Percentiles rank a stretch among this genome's conserved stretches.
Evolutionary conservation across 495 filamentous ascomycete genomes (phyloP).

Genomic region (Jackrogersella multiformis): DNA sequence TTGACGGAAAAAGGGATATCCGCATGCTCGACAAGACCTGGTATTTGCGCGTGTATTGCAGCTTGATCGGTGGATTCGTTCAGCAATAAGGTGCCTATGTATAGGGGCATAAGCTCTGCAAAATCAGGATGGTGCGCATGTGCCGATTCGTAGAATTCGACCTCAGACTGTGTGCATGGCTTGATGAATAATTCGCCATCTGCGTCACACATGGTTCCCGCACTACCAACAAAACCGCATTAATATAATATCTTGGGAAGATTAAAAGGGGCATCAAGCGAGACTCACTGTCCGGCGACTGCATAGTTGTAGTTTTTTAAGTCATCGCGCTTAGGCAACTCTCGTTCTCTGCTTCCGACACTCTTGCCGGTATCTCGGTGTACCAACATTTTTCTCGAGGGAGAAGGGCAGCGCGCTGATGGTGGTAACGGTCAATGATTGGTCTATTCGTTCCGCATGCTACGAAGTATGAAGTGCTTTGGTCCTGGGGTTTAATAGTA

Average conservation of each 20-base stretch:
- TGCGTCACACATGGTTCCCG: conserved; percentile 86
- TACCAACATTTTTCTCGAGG: conserved; percentile 42
- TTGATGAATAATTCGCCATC: conserved; percentile 92
- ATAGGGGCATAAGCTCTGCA: conserved; percentile 82
- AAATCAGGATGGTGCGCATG: conserved; percentile 71
- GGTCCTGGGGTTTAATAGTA: conserved; percentile 10
- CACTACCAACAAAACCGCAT: conserved; percentile 61
- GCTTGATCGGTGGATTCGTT: conserved; percentile 55
- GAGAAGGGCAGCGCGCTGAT: neutral
- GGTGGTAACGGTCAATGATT: conserved; percentile 12
- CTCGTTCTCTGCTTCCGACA: conserved; percentile 30
- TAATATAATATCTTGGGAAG: conserved; percentile 13
- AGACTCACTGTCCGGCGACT: conserved; percentile 92
- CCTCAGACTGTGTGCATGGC: conserved; percentile 86
- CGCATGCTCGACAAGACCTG: conserved; percentile 55
- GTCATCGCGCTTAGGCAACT: conserved; percentile 60
- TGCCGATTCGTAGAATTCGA: conserved; percentile 90
- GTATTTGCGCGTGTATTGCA: conserved; percentile 61
- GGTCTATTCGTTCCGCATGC: conserved; percentile 21
- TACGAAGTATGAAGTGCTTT: neutral
- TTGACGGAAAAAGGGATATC: conserved; percentile 55
- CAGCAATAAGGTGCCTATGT: conserved; percentile 77
- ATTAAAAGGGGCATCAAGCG: conserved; percentile 7
- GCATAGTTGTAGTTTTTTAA: conserved; percentile 79
- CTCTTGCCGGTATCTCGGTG: conserved; percentile 38